Base-by-base conservation (phyloP, 257 asterid genomes). In the Solanum neorickii region DNA sequence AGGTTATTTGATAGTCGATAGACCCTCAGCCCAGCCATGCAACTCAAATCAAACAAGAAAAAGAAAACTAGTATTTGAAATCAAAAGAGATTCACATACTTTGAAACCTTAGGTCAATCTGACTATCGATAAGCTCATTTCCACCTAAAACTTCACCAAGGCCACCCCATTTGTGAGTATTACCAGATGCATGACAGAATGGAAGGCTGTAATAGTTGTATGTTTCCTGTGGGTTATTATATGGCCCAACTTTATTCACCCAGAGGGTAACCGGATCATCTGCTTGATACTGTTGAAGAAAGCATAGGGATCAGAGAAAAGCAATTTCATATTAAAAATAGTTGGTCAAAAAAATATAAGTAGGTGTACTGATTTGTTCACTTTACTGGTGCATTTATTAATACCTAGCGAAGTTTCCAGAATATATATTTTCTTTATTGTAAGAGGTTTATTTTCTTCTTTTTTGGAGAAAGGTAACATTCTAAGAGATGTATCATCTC, bases 71-170 rank as follows among this genome's bases (percentile, higher is more conserved):
- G 65, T 56, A 56, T 20, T 56, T 56, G 25, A 56, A 56, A 86
- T 78, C 72, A 14, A 70, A 68, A 62, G 56, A 78, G 47, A 68
- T 68, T 6, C 27, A 89, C 93, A 47, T 94, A 97, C 99, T 94
- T 90, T 90, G 93, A 87, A 91, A 97, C 87, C 94, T 95, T 89
- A 97, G 94, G 86, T 92, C 93, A 83, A 97, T 91, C 88, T 94
- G 95, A 90, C 99, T 94, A 88, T 97, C 98, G 80, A 97, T 97
- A 76, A 97, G 99, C 91, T 97, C 99, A 88, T 97, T 97, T 92
- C 99, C 99, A 75, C 98, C 99, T 83, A 97, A 94, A 80, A 97
- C 99, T 92, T 97, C 99, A 69, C 99, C 99, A 83, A 97, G 98
- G 82, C 98, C 98, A 90, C 98, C 99, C 99, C 99, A 97, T 90